Evolutionary conservation across 2,329 filamentous ascomycete species (phyloP).

Genomic region (Clarireedia sp.): DNA sequence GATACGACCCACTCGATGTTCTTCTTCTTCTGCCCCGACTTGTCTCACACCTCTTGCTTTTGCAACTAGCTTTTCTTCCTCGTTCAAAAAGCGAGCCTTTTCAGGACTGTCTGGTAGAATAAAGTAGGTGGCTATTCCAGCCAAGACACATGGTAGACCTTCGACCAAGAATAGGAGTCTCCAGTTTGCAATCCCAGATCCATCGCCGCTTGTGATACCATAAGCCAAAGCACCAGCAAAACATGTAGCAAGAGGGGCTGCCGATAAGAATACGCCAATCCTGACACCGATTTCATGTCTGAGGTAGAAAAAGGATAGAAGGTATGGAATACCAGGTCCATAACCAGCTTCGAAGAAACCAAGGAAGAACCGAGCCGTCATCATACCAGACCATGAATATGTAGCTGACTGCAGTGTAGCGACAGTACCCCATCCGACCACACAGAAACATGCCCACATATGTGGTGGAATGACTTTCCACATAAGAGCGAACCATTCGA

Average conservation of each 20-base stretch:
- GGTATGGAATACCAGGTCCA: slow-evolving; percentile 34
- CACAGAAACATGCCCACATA: slow-evolving; percentile 31
- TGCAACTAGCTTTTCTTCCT: slow-evolving; percentile 42
- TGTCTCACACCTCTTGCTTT: slow-evolving; percentile 44
- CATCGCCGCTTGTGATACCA: slow-evolving; percentile 55
- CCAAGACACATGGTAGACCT: slow-evolving; percentile 49
- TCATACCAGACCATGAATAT: slow-evolving; percentile 29
- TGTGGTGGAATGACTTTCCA: slow-evolving; percentile 34
- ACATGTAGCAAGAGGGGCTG: slow-evolving; percentile 58
- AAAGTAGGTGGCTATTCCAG: slow-evolving; percentile 47
- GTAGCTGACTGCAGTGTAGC: slow-evolving; percentile 39
- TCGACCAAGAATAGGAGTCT: slow-evolving; percentile 58
- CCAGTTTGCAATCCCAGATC: slow-evolving; percentile 47
- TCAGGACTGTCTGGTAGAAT: slow-evolving; percentile 45
- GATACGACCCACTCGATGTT: slow-evolving; percentile 39
- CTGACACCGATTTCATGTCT: slow-evolving; percentile 59
- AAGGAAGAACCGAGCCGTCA: slow-evolving; percentile 32
- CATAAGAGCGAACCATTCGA: slow-evolving; percentile 33
- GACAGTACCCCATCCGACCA: slow-evolving; percentile 30
- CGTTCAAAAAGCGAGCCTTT: slow-evolving; percentile 41
- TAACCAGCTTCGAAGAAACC: slow-evolving; percentile 32
- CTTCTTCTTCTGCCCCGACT: slow-evolving; percentile 39
- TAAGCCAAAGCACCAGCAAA: slow-evolving; percentile 63
- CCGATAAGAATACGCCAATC: slow-evolving; percentile 60
- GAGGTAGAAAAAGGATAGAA: slow-evolving; percentile 41